Evolutionary conservation across 495 filamentous ascomycete genomes (phyloP).

Genomic region (Neurospora cerealis): DNA sequence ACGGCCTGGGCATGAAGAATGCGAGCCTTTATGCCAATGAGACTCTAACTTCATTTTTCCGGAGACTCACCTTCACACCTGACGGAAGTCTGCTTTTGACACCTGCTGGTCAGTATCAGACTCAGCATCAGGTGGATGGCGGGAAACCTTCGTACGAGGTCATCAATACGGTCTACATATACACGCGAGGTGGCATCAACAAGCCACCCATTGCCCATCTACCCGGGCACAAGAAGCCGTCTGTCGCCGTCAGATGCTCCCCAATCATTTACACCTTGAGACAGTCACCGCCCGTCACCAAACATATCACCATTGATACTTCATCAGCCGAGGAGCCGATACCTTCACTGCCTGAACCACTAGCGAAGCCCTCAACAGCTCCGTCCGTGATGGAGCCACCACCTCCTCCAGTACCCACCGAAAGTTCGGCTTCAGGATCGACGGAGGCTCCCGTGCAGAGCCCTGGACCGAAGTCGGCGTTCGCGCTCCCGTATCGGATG

Average conservation of each 20-base stretch:
- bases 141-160: slow-evolving; percentile 70
- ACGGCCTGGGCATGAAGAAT: slow-evolving; percentile 62
- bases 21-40: slow-evolving; percentile 94
- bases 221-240: slow-evolving; percentile 96
- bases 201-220: slow-evolving; percentile 96
- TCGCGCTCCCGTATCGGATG: slow-evolving; percentile 83
- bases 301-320: slow-evolving; percentile 88
- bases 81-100: slow-evolving; percentile 94
- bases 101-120: slow-evolving; percentile 91
- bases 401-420: slow-evolving; percentile 44
- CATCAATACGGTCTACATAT: slow-evolving; percentile 97
- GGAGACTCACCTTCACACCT: slow-evolving; percentile 85
- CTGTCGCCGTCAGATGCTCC: slow-evolving; percentile 90
- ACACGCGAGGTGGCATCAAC: slow-evolving; percentile 92
- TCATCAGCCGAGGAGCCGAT: slow-evolving; percentile 80
- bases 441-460: slow-evolving; percentile 38
- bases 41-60: slow-evolving; percentile 94
- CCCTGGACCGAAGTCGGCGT: slow-evolving; percentile 55
- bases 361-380: slow-evolving; percentile 46
- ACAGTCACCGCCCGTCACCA: slow-evolving; percentile 55
- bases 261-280: slow-evolving; percentile 80
- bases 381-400: slow-evolving; percentile 80
- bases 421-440: slow-evolving; percentile 29
- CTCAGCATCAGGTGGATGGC: slow-evolving; percentile 59
- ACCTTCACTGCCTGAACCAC: slow-evolving; percentile 70